Percentiles rank a stretch among this genome's conserved stretches.
These are phyloP conservation scores for Penicillium polonicum DNA, from an alignment of 2,329 filamentous ascomycete genomes.

Conservation along the genomic window DNA sequence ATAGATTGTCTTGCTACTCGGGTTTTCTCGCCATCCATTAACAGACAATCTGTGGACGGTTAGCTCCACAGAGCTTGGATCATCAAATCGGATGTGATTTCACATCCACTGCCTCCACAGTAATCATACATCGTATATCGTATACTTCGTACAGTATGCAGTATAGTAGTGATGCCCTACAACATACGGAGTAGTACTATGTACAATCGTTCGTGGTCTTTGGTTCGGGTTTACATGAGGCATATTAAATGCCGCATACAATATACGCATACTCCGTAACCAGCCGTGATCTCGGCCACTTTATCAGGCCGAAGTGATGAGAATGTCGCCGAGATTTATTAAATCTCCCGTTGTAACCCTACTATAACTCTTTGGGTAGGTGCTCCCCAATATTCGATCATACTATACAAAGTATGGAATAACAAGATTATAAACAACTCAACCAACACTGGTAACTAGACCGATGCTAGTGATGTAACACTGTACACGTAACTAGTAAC, in stretches of 20 bases:
- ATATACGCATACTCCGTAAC: too few species aligned
- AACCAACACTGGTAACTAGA: not conserved
- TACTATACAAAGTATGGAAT: not conserved
- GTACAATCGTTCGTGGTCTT: not conserved
- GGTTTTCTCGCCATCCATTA: not conserved
- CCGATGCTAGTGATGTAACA: not conserved
- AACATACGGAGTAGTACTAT: too few species aligned
- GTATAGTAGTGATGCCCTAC: not conserved
- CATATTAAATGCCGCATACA: constrained; percentile 1
- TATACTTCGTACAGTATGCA: not conserved
- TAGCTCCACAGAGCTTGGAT: not conserved
- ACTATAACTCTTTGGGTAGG: constrained; percentile 1
- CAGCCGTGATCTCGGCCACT: not conserved
- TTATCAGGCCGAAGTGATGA: not conserved
- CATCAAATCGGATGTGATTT: not conserved
- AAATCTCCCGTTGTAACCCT: not conserved
- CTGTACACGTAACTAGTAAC: too few species aligned
- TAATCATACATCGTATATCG: not conserved
- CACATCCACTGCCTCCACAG: not conserved
- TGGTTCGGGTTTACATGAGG: not conserved
- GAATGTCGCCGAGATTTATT: not conserved
- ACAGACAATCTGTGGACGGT: not conserved
- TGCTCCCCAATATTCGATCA: not conserved
- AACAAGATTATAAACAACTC: not conserved
- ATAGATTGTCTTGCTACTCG: not conserved